Conservation (phyloP, 225 moss, liverwort and hornwort genomes). For the Rhytidiadelphus loreus region DNA sequence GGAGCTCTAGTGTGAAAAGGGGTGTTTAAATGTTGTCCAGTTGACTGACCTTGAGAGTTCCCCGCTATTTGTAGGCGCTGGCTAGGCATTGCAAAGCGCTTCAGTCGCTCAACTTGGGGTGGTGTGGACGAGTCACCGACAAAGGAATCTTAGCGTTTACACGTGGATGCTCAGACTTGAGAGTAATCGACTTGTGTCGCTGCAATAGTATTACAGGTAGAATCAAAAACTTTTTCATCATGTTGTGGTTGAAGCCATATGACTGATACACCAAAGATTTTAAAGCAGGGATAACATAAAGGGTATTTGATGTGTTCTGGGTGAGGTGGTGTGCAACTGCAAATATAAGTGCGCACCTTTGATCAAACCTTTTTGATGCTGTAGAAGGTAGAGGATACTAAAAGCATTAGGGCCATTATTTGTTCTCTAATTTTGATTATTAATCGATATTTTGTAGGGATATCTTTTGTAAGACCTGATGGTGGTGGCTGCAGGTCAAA, state of each 20-base stretch:
- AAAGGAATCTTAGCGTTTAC: conserved; percentile 59
- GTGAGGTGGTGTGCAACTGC: not conserved
- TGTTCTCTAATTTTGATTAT: not conserved
- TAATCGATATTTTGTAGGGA: not conserved
- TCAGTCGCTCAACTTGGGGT: conserved; percentile 66
- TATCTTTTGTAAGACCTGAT: not conserved
- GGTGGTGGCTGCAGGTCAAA: not conserved
- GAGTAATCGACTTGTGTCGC: conserved; percentile 66
- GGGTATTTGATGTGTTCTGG: not conserved
- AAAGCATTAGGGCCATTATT: not conserved
- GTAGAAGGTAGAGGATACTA: not conserved
- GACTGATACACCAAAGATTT: not conserved
- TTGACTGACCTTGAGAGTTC: not conserved
- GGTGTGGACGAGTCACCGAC: conserved; percentile 61
- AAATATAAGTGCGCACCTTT: not conserved
- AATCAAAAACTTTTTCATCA: not conserved
- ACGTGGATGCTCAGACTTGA: conserved; percentile 57
- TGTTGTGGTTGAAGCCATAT: not conserved
- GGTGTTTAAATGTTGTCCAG: not conserved
- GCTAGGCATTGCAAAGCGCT: conserved; percentile 52
- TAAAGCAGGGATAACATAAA: not conserved
- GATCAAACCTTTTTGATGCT: not conserved
- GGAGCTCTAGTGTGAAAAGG: not conserved
- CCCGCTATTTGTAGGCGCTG: conserved; percentile 22
- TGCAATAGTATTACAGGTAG: conserved; percentile 67